Evolutionary conservation across 768 basidiomycete genomes (phyloP), one percentile per base, ranked within the genome.

Genomic region (Pleurotus djamor): DNA sequence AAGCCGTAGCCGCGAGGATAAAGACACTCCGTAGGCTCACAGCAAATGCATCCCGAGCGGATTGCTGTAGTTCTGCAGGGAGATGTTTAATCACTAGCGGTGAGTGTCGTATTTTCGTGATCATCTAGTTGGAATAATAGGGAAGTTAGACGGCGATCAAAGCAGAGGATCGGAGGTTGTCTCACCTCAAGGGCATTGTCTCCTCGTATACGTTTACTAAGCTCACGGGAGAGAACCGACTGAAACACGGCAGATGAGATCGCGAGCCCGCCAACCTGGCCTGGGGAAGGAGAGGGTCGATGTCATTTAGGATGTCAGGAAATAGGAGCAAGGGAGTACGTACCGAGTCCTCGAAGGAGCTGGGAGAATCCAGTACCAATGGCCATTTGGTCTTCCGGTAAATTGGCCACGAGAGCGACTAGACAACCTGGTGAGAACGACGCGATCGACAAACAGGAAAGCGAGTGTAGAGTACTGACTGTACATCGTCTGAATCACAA

Each of bases 251-350:
- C 86, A 0, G 84, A 79, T 0, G 84, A 80, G 14, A 83, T 69
- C 0, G 84, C 85, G 7, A 87, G 83, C 12, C 86, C 86, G 28
- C 72, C 75, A 0, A 87, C 86, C 73, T 87, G 86, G 28, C 84
- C 84, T 79, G 50, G 28, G 56, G 13, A 32, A n/a, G n/a, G n/a
- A n/a, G n/a, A n/a, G n/a, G n/a, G n/a, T n/a, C n/a, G n/a, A n/a
- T n/a, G n/a, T n/a, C n/a, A n/a, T n/a, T n/a, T n/a, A n/a, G n/a
- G n/a, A n/a, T n/a, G n/a, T n/a, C n/a, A n/a, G n/a, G n/a, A n/a
- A n/a, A n/a, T n/a, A n/a, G n/a, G 13, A 14, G 33, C 50, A 28
- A 32, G 13, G 8, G 21, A 52, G 14, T 5, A 67, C 71, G 65
- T 56, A 79, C 83, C 84, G 8, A 86, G 66, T 3, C 86, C 82